These are phyloP conservation scores for Aspergillus intermedius DNA, from an alignment of 2,329 filamentous ascomycete genomes.

Conservation along the genomic window DNA sequence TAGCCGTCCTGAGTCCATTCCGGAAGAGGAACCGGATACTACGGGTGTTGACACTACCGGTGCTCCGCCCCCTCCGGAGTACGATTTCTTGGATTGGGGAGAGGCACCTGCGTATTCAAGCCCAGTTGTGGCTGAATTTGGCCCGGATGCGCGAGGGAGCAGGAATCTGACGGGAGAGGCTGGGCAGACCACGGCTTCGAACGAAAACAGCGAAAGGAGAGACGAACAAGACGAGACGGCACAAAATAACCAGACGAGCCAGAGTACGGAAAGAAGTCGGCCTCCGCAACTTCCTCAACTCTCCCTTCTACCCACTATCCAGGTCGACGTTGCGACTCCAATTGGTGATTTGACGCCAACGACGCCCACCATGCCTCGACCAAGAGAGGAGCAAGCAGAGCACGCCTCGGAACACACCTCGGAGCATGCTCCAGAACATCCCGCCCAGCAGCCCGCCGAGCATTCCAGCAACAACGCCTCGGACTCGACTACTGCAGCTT, in stretches of 20 bases:
- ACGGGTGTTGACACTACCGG: slow-evolving; percentile 28
- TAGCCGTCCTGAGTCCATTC: not conserved
- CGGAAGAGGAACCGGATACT: not conserved
- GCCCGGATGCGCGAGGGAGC: not conserved
- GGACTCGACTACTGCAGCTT: not conserved
- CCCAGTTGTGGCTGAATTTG: slow-evolving; percentile 11
- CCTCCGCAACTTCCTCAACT: slow-evolving; percentile 12
- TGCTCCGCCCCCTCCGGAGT: slow-evolving; percentile 35
- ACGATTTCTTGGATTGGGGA: slow-evolving; percentile 38
- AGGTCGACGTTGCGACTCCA: slow-evolving; percentile 25
- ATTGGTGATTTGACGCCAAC: slow-evolving; percentile 15
- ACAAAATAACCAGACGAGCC: not conserved
- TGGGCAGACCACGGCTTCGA: not conserved
- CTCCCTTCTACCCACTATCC: slow-evolving; percentile 25
- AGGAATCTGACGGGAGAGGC: not conserved
- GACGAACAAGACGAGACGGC: not conserved
- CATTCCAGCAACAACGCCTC: not conserved
- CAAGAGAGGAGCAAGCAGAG: not conserved
- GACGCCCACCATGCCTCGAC: slow-evolving; percentile 15
- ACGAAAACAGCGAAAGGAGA: not conserved
- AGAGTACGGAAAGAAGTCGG: slow-evolving; percentile 2
- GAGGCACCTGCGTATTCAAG: slow-evolving; percentile 38
- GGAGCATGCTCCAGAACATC: not conserved
- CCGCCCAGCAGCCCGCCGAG: not conserved
- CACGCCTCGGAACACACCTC: too few relatives aligned